Evolutionary conservation across 768 basidiomycete species (phyloP), one percentile per base, ranked within the genome.

Genomic region (Paxillus ammoniavirescens): DNA sequence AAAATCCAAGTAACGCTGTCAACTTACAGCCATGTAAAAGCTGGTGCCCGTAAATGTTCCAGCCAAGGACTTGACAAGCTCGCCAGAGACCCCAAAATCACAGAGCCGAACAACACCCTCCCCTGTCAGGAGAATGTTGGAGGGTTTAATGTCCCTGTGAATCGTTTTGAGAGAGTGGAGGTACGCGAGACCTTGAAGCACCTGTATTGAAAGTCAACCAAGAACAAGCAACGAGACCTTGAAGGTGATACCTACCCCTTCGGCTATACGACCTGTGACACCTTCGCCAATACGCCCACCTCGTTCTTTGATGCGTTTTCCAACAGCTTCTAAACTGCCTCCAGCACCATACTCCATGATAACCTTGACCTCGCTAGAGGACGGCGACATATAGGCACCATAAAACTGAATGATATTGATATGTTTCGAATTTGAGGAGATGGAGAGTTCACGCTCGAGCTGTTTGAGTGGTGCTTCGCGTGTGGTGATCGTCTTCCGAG

Each of bases 71-170:
- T 89, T 85, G 62, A 98, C 86, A 21, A 99, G 80, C 72, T 97
- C 92, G 40, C 96, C 97, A 26, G 96, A 98, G 17, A 98, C 97
- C 31, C 97, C 97, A 66, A 99, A 99, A 72, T 99, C 97, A 68
- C 82, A 87, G 4, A 99, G 79, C 70, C 94, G 97, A 66, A 98
- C 86, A 44, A 93, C 72, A 30, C 97, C 97, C 65, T 93, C 87
- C 44, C 82, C 81, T 36, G 93, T 92, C 54, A 98, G 77, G 43
- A 99, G 83, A 50, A 98, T 83, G 68, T 96, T 96, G 17, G 93
- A 91, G 18, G 93, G 93, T 65, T 95, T 96, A 72, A 96, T 93
- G 69, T 96, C 93, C 65, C 97, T 82, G 69, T 99, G 97, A 57
- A 99, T 98, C 44, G 94, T 95, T 66, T 86, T 86, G 73, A 82